A percentile compares a stretch with the other conserved stretches of the same genome.
phyloP scores from a whole-genome alignment of 495 filamentous ascomycete genomes.

The Aspergillus panamensis region DNA sequence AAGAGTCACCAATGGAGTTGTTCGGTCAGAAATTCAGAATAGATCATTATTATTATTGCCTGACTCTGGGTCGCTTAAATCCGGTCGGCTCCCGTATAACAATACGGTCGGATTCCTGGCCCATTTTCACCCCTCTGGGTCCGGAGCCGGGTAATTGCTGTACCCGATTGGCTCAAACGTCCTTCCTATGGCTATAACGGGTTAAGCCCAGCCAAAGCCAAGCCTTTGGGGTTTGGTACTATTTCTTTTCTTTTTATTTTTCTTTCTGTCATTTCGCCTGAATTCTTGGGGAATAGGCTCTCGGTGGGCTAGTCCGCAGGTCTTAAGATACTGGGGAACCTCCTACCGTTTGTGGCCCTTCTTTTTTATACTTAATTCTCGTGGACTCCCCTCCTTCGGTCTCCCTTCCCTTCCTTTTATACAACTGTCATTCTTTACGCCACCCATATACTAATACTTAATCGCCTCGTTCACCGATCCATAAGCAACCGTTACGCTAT shows the following conservation, averaged over 20 bases:
- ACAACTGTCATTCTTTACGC: neutral
- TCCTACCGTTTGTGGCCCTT: neutral
- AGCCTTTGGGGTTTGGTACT: slow-evolving; percentile 6
- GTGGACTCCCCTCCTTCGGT: neutral
- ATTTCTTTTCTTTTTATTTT: slow-evolving; percentile 10
- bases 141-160: slow-evolving; percentile 12
- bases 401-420: neutral
- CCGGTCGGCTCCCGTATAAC: neutral
- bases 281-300: neutral
- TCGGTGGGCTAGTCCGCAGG: neutral
- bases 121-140: slow-evolving; percentile 8
- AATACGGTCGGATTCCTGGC: slow-evolving; percentile 8
- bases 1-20: too few relatives aligned
- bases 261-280: slow-evolving; percentile 5
- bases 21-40: neutral
- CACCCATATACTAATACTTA: neutral
- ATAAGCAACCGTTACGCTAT: too few relatives aligned
- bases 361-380: slow-evolving; percentile 1
- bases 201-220: slow-evolving; percentile 10
- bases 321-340: slow-evolving; percentile 11
- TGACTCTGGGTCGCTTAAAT: neutral
- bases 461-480: neutral
- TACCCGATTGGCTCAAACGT: slow-evolving; percentile 18
- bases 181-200: slow-evolving; percentile 1
- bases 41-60: neutral